Evolutionary conservation across 1,139 yeast genomes (phyloP), one percentile per base, ranked within the genome.

Genomic region (Zygoascus hellenicus): DNA sequence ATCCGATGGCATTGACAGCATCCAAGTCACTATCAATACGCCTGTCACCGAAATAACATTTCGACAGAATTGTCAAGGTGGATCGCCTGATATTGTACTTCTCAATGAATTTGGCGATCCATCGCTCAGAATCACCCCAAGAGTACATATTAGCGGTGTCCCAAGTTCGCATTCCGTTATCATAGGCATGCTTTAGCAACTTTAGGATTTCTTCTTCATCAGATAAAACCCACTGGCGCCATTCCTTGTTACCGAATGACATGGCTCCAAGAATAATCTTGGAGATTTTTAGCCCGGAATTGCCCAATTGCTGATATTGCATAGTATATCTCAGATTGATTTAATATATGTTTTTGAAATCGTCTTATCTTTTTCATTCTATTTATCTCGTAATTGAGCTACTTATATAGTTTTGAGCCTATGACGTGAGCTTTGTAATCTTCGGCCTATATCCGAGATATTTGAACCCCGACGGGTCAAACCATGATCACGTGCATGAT

Each of bases 231-330:
- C 80, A 77, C 17, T 68, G 71, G 6, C 61, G 69, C 76, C 77
- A 75, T 15, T 51, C 43, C 50, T 71, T 74, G 15, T 58, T 49
- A 11, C 83, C 84, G 54, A 63, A 77, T 2, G 77, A 63, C 82
- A 78, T 78, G 56, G 80, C 77, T 17, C 83, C 84, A 11, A 78
- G 70, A 48, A 79, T 72, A 45, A 77, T 59, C 49, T 71, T 71
- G 30, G 82, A 74, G 40, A 78, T 66, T 51, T 74, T 68, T 33
- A 79, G 68, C 0, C 83, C 83, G 1, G 80, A 74, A 38, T 67
- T 63, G n/a, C 81, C 81, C 33, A 74, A 63, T 35, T 46, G 50
- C 14, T 22, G 39, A 35, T 32, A 48, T 38, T 49, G 48, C 51
- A 48, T 48, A 10, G 26, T 7, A 5, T n/a, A n/a, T n/a, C n/a